Evolutionary conservation across 208 protist genomes (phyloP), one percentile per base, ranked within the genome.

Genomic region (Acanthamoeba rhysodes): DNA sequence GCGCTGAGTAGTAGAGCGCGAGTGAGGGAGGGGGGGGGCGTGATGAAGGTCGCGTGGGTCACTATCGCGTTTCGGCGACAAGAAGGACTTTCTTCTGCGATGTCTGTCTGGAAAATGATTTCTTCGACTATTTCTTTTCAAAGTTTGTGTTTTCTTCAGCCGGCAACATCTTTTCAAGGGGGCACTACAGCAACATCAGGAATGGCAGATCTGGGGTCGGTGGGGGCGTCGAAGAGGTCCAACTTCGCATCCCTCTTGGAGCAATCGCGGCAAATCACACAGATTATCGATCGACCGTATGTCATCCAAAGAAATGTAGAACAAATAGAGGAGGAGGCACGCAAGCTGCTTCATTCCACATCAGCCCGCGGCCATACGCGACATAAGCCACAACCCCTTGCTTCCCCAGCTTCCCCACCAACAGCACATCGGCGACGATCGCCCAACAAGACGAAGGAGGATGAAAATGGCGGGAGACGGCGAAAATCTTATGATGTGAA

Each of bases 261-360:
- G 14, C 6, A 76, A 29, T 93, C 87, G 29, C 16, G 55, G 9
- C 53, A 93, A n/a, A 72, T 88, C 80, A 64, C 80, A 88, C 22
- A 88, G 6, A 41, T n/a, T 27, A 88, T 88, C 24, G 80, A 88
- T 6, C 80, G 80, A 45, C 80, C 80, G 12, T 88, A 57, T 14
- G 80, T 88, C 48, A 88, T 88, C 12, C 48, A 88, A 27, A 50
- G 80, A 57, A 88, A 88, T 88, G 41, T 88, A 66, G 80, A 88
- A 41, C 80, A 88, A 64, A 88, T 88, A 0, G 80, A 88, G 41
- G 80, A 88, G 80, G 80, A 88, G 32, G 80, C 80, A 1, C 80
- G 80, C 80, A 88, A 64, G 14, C 80, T 88, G 50, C 80, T 66
- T 24, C 80, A 88, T 45, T 88, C 50, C 0, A 45, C 80, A n/a